Conservation (phyloP, 768 basidiomycete species). For the Coprinopsis sp. region DNA sequence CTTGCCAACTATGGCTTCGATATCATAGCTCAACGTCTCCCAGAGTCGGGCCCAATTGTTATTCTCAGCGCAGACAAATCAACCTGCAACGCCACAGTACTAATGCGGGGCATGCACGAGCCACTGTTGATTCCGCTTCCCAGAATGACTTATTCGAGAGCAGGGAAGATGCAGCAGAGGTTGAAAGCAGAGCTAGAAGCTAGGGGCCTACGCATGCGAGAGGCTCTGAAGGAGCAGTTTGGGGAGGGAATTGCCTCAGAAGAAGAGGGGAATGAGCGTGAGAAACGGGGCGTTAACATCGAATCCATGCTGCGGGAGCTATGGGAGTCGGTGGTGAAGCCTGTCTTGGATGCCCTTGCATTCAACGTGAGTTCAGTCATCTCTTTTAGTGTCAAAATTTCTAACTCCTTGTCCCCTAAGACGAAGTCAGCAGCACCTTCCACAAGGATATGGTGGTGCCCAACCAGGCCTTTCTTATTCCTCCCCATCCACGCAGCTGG, state of each 20-base stretch:
- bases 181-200: too few species aligned
- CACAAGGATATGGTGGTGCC: slow-evolving; percentile 7
- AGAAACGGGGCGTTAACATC: too few species aligned
- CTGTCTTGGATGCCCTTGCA: not conserved
- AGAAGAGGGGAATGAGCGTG: too few species aligned
- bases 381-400: too few species aligned
- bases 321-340: not conserved
- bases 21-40: not conserved
- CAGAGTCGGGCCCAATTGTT: not conserved
- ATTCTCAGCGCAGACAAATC: slow-evolving; percentile 3
- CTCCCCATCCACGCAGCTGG: slow-evolving; percentile 6
- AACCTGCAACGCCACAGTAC: slow-evolving; percentile 4
- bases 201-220: too few species aligned
- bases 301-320: not conserved
- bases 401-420: not conserved
- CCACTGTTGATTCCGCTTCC: not conserved
- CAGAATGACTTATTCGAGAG: not conserved
- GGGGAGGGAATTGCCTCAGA: too few species aligned
- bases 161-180: not conserved
- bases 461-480: slow-evolving; percentile 3
- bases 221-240: too few species aligned
- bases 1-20: too few species aligned
- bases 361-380: not conserved
- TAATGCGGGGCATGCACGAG: not conserved
- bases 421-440: not conserved